Percentiles rank a stretch among this genome's conserved stretches.
Evolutionary conservation across 108 stramenopile species (phyloP).

Genomic region (Cyclotella atomus): DNA sequence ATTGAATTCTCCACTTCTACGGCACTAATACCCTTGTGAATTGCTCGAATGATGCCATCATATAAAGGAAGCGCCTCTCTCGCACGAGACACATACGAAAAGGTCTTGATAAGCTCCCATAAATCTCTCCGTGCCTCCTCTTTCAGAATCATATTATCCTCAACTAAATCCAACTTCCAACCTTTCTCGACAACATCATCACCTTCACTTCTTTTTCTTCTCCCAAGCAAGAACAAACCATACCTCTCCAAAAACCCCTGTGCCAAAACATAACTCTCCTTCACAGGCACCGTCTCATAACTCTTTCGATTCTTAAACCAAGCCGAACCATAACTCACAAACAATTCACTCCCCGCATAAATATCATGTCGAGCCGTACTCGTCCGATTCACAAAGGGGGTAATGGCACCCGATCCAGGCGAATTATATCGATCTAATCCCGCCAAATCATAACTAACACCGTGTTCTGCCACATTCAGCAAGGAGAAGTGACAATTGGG

Average conservation of each 20-base stretch:
- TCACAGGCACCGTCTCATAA: slow-evolving; percentile 36
- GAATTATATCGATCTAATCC: slow-evolving; percentile 45
- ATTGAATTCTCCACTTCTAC: slow-evolving; percentile 53
- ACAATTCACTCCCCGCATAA: slow-evolving; percentile 74
- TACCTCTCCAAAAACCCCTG: slow-evolving; percentile 38
- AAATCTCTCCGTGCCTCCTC: slow-evolving; percentile 50
- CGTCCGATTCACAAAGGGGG: slow-evolving; percentile 47
- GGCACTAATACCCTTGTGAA: slow-evolving; percentile 36
- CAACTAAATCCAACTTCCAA: slow-evolving; percentile 38
- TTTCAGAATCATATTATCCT: slow-evolving; percentile 42
- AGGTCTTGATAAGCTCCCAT: slow-evolving; percentile 49
- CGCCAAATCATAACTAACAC: slow-evolving; percentile 23
- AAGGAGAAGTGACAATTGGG: slow-evolving; percentile 55
- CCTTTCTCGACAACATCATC: slow-evolving; percentile 38
- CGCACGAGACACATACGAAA: slow-evolving; percentile 40
- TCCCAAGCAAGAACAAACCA: no score
- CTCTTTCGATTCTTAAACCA: slow-evolving; percentile 45
- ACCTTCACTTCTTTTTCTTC: no score
- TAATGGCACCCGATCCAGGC: slow-evolving; percentile 49
- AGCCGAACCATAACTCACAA: slow-evolving; percentile 70
- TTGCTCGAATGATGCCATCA: slow-evolving; percentile 43
- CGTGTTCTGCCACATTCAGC: slow-evolving; percentile 46
- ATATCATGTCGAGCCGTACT: slow-evolving; percentile 58
- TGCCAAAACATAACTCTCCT: slow-evolving; percentile 30
- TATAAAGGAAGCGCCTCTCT: slow-evolving; percentile 47